Conservation (phyloP, 1,139 yeast genomes). For the Geotrichum fermentans region DNA sequence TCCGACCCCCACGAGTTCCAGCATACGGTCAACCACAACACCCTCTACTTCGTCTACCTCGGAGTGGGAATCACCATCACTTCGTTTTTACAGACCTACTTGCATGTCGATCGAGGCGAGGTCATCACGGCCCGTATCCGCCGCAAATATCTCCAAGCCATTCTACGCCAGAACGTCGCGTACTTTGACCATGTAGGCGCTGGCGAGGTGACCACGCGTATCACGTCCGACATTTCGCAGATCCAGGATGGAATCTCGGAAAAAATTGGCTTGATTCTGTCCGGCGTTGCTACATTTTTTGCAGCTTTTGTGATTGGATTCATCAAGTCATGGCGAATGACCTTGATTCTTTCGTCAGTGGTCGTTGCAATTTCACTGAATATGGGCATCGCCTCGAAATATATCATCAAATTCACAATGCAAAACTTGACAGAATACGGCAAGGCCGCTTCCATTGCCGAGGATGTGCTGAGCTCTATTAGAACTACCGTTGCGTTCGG, state of each 20-base stretch:
- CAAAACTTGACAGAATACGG: slow-evolving; percentile 35
- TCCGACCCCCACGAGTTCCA: slow-evolving; percentile 34
- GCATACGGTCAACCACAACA: slow-evolving; percentile 33
- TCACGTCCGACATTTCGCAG: slow-evolving; percentile 42
- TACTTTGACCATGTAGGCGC: slow-evolving; percentile 45
- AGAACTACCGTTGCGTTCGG: slow-evolving; percentile 45
- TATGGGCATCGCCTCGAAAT: slow-evolving; percentile 33
- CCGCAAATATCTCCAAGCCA: slow-evolving; percentile 38
- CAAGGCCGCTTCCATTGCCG: slow-evolving; percentile 42
- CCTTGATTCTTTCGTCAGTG: slow-evolving; percentile 38
- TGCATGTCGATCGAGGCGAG: slow-evolving; percentile 42
- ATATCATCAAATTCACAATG: slow-evolving; percentile 37
- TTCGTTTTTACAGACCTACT: slow-evolving; percentile 34
- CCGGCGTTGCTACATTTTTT: slow-evolving; percentile 40
- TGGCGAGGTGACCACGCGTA: slow-evolving; percentile 44
- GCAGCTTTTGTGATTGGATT: slow-evolving; percentile 43
- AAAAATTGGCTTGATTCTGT: slow-evolving; percentile 40
- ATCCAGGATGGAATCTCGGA: slow-evolving; percentile 46
- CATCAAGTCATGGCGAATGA: slow-evolving; percentile 40
- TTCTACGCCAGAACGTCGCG: slow-evolving; percentile 43
- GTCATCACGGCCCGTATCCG: slow-evolving; percentile 43
- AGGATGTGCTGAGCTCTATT: slow-evolving; percentile 41
- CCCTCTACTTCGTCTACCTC: slow-evolving; percentile 40
- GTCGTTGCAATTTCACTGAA: slow-evolving; percentile 35
- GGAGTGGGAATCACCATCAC: slow-evolving; percentile 40